Evolutionary conservation across 345 rosid genomes (phyloP).

Genomic region (Hirschfeldia incana): DNA sequence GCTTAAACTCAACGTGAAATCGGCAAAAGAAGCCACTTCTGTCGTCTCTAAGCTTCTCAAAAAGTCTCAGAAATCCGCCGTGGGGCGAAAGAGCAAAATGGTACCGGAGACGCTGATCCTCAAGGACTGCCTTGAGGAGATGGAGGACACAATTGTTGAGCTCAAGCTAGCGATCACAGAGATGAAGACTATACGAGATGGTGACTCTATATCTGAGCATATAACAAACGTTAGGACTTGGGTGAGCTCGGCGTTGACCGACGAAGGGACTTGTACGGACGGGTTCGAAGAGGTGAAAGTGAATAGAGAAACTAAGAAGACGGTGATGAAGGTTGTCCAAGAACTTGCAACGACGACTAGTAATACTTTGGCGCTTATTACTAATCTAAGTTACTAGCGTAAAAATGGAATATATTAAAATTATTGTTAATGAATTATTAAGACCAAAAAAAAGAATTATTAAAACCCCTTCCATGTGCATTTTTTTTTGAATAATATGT

Average conservation of each 20-base stretch:
- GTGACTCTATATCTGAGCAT: slow-evolving; percentile 34
- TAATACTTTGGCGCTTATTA: slow-evolving; percentile 66
- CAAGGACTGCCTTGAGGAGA: slow-evolving; percentile 52
- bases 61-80: slow-evolving; percentile 10
- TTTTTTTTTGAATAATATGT: too few relatives aligned
- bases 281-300: slow-evolving; percentile 54
- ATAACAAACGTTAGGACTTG: slow-evolving; percentile 53
- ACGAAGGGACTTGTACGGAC: slow-evolving; percentile 69
- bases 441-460: background rate
- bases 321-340: slow-evolving; percentile 42
- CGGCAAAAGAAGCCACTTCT: slow-evolving; percentile 39
- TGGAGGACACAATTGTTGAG: slow-evolving; percentile 50
- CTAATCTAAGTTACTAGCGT: slow-evolving; percentile 35
- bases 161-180: slow-evolving; percentile 51
- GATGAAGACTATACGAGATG: slow-evolving; percentile 33
- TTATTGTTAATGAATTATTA: slow-evolving; percentile 21
- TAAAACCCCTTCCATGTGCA: slow-evolving; percentile 11
- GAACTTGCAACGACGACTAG: slow-evolving; percentile 55
- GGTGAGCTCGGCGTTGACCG: slow-evolving; percentile 70
- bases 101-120: slow-evolving; percentile 44
- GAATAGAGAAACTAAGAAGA: slow-evolving; percentile 43
- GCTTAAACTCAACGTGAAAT: slow-evolving; percentile 46
- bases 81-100: slow-evolving; percentile 24
- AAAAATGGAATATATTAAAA: background rate
- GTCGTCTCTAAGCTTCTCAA: slow-evolving; percentile 36